These are phyloP conservation scores for Tricholoma furcatifolium DNA, from an alignment of 768 basidiomycete genomes.

Conservation along the genomic window DNA sequence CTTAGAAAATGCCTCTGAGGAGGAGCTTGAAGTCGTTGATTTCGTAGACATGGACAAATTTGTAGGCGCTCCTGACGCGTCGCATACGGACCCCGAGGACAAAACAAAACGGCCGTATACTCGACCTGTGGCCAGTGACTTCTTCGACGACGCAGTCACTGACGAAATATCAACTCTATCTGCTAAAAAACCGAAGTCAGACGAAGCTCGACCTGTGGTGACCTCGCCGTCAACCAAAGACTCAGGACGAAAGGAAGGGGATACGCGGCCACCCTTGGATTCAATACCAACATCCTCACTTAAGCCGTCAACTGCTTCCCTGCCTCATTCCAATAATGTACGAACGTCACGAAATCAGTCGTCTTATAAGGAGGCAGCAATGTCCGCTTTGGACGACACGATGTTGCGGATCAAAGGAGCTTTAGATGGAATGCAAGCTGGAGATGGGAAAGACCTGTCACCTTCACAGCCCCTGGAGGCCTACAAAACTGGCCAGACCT, in stretches of 20 bases:
- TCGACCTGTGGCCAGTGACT: slow-evolving; percentile 66
- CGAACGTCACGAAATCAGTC: slow-evolving; percentile 39
- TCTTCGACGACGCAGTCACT: slow-evolving; percentile 53
- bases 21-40: slow-evolving; percentile 77
- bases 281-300: no score
- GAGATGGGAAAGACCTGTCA: slow-evolving; percentile 33
- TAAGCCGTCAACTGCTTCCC: slow-evolving; percentile 20
- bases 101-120: slow-evolving; percentile 26
- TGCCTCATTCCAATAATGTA: slow-evolving; percentile 23
- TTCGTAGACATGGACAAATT: slow-evolving; percentile 77
- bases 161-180: slow-evolving; percentile 25
- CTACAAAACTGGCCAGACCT: slow-evolving; percentile 21
- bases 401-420: slow-evolving; percentile 88
- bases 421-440: slow-evolving; percentile 62
- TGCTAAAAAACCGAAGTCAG: slow-evolving; percentile 40
- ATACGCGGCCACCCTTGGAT: no score
- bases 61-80: slow-evolving; percentile 40
- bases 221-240: not conserved
- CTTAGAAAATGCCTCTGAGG: slow-evolving; percentile 47
- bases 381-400: slow-evolving; percentile 77
- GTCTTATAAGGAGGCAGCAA: slow-evolving; percentile 50
- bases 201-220: not conserved
- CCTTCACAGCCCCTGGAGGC: slow-evolving; percentile 16
- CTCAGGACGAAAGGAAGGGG: not conserved
- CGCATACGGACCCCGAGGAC: slow-evolving; percentile 19